These are phyloP conservation scores for Platanthera guangdongensis DNA, from an alignment of 106 monocot genomes.

Conservation along the genomic window DNA sequence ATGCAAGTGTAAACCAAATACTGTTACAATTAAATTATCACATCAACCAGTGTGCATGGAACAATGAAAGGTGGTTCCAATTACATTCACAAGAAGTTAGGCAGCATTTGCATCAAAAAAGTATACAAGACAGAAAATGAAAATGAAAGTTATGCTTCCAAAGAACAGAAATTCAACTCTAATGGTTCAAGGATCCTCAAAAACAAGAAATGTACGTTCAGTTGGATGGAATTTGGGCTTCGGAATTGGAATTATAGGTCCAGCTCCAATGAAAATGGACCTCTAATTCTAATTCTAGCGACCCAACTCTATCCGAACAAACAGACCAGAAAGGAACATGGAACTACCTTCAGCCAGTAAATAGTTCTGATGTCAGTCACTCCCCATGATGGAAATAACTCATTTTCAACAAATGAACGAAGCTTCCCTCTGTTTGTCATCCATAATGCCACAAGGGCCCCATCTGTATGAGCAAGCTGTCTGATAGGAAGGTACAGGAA, in stretches of 20 bases:
- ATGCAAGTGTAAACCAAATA: no score
- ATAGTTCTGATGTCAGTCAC: slow-evolving; percentile 34
- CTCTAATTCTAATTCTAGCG: no score
- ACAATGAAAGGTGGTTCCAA: background rate
- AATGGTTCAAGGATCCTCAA: background rate
- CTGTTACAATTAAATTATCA: no score
- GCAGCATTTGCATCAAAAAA: background rate
- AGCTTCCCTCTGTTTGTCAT: slow-evolving; percentile 83
- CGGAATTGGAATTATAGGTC: no score
- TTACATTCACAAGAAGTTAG: background rate
- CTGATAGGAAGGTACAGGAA: slow-evolving; percentile 74
- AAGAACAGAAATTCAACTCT: background rate
- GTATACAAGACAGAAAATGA: background rate
- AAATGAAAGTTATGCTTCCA: background rate
- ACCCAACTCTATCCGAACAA: no score
- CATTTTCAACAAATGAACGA: slow-evolving; percentile 67
- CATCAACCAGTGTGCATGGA: background rate
- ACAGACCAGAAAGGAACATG: background rate
- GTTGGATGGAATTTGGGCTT: no score
- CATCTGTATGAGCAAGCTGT: slow-evolving; percentile 72
- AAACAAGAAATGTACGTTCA: background rate
- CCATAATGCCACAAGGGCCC: slow-evolving; percentile 89
- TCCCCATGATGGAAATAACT: slow-evolving; percentile 86
- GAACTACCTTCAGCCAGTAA: slow-evolving; percentile 88
- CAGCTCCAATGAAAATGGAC: no score